Conservation (phyloP, 1,139 yeast species). For the Yamadazyma sp. region DNA sequence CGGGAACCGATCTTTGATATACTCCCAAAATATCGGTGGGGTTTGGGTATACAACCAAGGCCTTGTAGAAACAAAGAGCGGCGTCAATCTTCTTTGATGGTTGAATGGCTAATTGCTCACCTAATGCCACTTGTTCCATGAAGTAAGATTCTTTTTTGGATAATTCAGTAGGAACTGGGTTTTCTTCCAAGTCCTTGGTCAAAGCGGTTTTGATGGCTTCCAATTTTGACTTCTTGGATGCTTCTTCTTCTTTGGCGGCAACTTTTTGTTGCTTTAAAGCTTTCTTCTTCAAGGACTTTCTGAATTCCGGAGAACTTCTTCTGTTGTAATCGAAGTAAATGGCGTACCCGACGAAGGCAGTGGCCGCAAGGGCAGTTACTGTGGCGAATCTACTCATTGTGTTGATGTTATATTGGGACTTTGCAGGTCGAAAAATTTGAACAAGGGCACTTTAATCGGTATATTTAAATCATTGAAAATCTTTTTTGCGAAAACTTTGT, state of each 20-base stretch:
- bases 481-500: slow-evolving; percentile 1
- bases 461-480: neutral
- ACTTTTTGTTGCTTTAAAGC: slow-evolving; percentile 59
- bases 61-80: slow-evolving; percentile 90
- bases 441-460: neutral
- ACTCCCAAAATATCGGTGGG: slow-evolving; percentile 88
- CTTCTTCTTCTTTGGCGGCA: slow-evolving; percentile 56
- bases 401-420: neutral
- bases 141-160: slow-evolving; percentile 73
- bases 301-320: slow-evolving; percentile 78
- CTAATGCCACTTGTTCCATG: slow-evolving; percentile 79
- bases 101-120: slow-evolving; percentile 66
- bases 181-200: slow-evolving; percentile 58
- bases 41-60: slow-evolving; percentile 90
- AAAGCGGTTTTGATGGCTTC: slow-evolving; percentile 62
- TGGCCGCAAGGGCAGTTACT: slow-evolving; percentile 53
- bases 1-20: slow-evolving; percentile 85
- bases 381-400: slow-evolving; percentile 44
- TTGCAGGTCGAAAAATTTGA: too few species aligned
- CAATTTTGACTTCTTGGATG: slow-evolving; percentile 60
- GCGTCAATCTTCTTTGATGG: slow-evolving; percentile 71
- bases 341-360: slow-evolving; percentile 71
- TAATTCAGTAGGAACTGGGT: slow-evolving; percentile 76
- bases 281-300: slow-evolving; percentile 68
- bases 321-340: slow-evolving; percentile 89